Evolutionary conservation across 371 early-diverging fungal species (phyloP).

Genomic region (Racocetra persica): DNA sequence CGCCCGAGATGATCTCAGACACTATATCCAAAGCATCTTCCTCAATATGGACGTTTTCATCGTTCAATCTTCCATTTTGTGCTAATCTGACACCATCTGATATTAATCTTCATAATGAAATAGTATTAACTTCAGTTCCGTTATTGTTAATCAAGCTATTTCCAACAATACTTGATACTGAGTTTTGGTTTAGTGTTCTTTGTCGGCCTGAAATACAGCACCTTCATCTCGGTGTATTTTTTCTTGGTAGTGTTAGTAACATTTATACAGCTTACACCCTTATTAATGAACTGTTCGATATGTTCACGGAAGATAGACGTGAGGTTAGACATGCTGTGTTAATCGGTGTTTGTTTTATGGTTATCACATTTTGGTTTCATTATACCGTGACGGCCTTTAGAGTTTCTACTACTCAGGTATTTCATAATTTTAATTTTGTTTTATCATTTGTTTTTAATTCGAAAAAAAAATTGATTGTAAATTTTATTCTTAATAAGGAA

Average conservation of each 20-base stretch:
- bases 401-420: conserved; percentile 53
- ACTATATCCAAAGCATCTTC: neutral
- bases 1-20: too few relatives aligned
- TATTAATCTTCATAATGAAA: neutral
- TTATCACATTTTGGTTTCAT: conserved; percentile 67
- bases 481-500: conserved; percentile 44
- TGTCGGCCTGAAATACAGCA: conserved; percentile 53
- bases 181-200: neutral
- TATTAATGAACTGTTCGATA: conserved; percentile 65
- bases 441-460: neutral
- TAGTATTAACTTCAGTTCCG: too few relatives aligned
- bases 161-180: neutral
- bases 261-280: conserved; percentile 64
- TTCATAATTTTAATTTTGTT: neutral
- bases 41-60: neutral
- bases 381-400: conserved; percentile 69
- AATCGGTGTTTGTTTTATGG: conserved; percentile 54
- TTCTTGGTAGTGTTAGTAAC: conserved; percentile 66
- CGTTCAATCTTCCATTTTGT: neutral
- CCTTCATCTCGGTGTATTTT: conserved; percentile 67
- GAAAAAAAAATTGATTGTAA: neutral
- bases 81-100: neutral
- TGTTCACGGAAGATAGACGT: conserved; percentile 50
- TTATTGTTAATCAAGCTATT: neutral
- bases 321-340: conserved; percentile 54